Percentiles rank a stretch among this genome's conserved stretches.
These are phyloP conservation scores for Dovyalis caffra DNA, from an alignment of 345 rosid species.

Conservation along the genomic window DNA sequence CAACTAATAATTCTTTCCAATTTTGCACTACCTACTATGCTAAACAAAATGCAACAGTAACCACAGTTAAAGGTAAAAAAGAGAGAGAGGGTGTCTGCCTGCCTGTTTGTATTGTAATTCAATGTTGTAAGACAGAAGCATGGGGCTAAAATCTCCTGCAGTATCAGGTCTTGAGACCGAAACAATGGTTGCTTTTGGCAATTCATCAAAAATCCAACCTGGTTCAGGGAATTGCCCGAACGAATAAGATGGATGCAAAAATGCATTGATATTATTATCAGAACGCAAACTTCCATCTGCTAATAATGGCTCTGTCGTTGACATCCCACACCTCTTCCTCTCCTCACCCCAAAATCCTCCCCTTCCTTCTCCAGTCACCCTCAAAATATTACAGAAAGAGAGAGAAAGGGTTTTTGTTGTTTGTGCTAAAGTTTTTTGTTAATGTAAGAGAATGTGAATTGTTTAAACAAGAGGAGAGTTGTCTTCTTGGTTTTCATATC, in stretches of 20 bases:
- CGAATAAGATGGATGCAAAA: conserved; percentile 19
- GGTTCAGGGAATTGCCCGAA: conserved; percentile 29
- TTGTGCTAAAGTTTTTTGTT: not conserved
- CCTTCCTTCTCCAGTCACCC: conserved; percentile 14
- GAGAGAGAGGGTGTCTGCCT: not conserved
- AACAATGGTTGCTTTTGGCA: conserved; percentile 62
- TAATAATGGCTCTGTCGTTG: conserved; percentile 51
- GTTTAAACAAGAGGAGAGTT: not conserved
- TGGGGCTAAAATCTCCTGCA: conserved; percentile 79
- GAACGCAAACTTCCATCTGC: conserved; percentile 25
- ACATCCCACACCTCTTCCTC: not conserved
- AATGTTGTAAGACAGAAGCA: conserved; percentile 78
- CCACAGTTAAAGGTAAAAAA: not conserved
- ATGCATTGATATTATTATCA: conserved; percentile 2
- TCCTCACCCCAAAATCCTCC: not conserved
- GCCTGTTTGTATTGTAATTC: conserved; percentile 82
- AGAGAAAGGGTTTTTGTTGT: not conserved
- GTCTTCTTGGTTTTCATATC: not conserved
- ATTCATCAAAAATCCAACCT: conserved; percentile 56
- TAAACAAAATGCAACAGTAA: not conserved
- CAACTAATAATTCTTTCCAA: not conserved
- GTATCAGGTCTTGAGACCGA: conserved; percentile 76
- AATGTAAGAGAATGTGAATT: not conserved
- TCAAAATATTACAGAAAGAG: not conserved
- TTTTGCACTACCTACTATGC: not conserved